These are phyloP conservation scores for Senecio squalidus DNA, from an alignment of 140 eudicot species.

Conservation along the genomic window DNA sequence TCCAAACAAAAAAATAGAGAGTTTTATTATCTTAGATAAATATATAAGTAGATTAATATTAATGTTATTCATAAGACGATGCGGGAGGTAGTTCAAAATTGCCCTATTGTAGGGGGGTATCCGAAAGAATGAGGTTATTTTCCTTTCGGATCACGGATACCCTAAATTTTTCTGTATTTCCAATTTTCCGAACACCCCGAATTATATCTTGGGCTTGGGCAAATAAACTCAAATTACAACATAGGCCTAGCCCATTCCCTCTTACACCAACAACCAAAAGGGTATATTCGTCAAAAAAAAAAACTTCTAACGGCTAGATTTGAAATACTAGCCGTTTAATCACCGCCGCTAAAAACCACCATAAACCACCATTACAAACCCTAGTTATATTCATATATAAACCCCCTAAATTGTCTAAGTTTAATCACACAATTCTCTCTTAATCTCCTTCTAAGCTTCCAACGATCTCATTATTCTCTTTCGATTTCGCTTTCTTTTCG, in stretches of 20 bases:
- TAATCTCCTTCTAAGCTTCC: slow-evolving; percentile 5
- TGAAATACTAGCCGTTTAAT: slow-evolving; percentile 32
- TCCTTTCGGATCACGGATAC: no score
- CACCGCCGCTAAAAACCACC: slow-evolving; percentile 13
- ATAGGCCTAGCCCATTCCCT: no score
- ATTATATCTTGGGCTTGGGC: no score
- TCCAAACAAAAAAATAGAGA: no score
- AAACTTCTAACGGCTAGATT: slow-evolving; percentile 38
- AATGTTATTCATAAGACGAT: no score
- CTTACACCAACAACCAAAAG: background rate
- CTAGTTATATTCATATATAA: slow-evolving; percentile 29
- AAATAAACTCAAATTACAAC: no score
- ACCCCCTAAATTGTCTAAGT: slow-evolving; percentile 12
- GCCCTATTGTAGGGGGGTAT: no score
- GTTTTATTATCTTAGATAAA: no score
- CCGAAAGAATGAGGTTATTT: no score
- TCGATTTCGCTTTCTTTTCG: background rate
- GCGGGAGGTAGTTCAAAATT: no score
- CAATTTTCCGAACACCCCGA: background rate
- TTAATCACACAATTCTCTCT: slow-evolving; percentile 18
- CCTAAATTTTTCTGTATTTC: background rate
- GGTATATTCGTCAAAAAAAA: slow-evolving; percentile 26
- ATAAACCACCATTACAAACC: slow-evolving; percentile 14
- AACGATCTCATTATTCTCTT: slow-evolving; percentile 14
- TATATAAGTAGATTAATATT: no score